phyloP scores from a whole-genome alignment of 352 stramenopile species.

The Phytopythium montanum region DNA sequence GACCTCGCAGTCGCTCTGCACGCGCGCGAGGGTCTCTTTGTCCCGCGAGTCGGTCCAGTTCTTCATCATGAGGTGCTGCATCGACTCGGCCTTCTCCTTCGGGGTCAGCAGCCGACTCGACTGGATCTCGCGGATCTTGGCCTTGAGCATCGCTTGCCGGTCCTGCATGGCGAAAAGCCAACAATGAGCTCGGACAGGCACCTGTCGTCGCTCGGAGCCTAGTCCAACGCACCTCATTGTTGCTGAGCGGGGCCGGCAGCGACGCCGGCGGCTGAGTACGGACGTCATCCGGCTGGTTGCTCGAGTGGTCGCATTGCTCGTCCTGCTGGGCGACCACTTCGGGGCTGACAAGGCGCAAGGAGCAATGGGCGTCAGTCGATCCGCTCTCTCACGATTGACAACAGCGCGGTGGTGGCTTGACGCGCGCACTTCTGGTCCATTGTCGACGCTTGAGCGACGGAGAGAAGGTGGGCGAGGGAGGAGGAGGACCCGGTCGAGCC shows the following conservation, averaged over 20 bases:
- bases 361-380: background rate
- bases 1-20: slow-evolving; percentile 40
- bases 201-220: background rate
- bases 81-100: slow-evolving; percentile 79
- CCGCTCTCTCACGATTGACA: background rate
- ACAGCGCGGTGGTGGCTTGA: background rate
- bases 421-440: slow-evolving; percentile 2
- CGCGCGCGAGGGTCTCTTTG: slow-evolving; percentile 34
- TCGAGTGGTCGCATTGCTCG: slow-evolving; percentile 24
- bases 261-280: slow-evolving; percentile 21
- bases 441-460: background rate
- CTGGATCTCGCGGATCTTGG: slow-evolving; percentile 77
- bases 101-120: slow-evolving; percentile 68
- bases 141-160: slow-evolving; percentile 56
- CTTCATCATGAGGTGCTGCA: slow-evolving; percentile 88
- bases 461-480: background rate
- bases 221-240: slow-evolving; percentile 31
- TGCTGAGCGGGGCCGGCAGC: slow-evolving; percentile 49
- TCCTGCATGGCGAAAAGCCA: slow-evolving; percentile 21
- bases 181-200: background rate
- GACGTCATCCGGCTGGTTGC: slow-evolving; percentile 33
- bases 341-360: background rate
- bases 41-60: slow-evolving; percentile 72
- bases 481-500: background rate
- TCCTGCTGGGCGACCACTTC: slow-evolving; percentile 10